Evolutionary conservation across 371 early-diverging fungal species (phyloP), one percentile per base, ranked within the genome.

Genomic region (Fennellomyces sp.): DNA sequence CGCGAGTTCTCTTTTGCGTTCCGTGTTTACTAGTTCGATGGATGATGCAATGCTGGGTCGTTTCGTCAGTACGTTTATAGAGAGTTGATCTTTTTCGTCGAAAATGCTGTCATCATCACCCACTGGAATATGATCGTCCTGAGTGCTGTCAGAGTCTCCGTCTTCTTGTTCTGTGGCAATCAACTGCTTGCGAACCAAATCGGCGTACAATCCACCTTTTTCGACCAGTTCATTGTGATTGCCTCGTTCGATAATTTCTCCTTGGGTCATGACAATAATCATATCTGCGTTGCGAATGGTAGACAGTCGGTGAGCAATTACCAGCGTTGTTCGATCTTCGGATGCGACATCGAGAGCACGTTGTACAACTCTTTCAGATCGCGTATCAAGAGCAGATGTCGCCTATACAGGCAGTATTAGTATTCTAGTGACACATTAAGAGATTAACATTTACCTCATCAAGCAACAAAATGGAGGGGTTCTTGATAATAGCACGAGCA

Each of bases 231-330:
- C 79, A 27, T 83, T 78, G 69, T 93, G 94, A 1, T 76, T 86
- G 47, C 94, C 94, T 33, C 66, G 67, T 70, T 93, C 94, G n/a
- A 89, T 61, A 12, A 93, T 70, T 15, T 75, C 68, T 38, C 94
- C 94, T 59, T 87, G 69, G 50, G 82, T 73, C 81, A 92, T 85
- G 12, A 92, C 92, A 45, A 89, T 84, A 69, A 97, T 97, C 36
- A 84, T 64, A 63, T 97, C 91, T 2, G 95, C 91, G 59, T 94
- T 86, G 51, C 80, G 76, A 51, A 89, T 83, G 6, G 93, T 94
- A 47, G 92, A 89, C 3, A 94, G 76, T 35, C 92, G 86, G 66
- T 97, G 97, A 4, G 97, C 97, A 67, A 98, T 91, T 4, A 95
- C 89, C 49, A 99, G 86, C 2, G 96, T 95, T 5, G 96, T 95